Percentiles rank a stretch among this genome's conserved stretches.
These are phyloP conservation scores for Auricularia sp. DNA, from an alignment of 768 basidiomycete genomes.

Conservation along the genomic window DNA sequence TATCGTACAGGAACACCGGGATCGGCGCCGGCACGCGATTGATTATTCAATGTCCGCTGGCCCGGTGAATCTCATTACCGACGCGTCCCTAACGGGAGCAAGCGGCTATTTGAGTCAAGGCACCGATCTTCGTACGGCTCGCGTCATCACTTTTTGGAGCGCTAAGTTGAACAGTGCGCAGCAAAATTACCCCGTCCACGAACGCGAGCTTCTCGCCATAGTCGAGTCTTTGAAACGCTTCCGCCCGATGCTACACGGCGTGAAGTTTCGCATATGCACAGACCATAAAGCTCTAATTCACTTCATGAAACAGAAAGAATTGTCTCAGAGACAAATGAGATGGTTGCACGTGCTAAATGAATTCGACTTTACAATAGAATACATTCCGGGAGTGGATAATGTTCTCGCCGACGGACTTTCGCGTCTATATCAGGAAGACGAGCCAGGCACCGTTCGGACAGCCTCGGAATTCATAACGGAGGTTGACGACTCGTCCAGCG, in stretches of 20 bases:
- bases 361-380: constrained; percentile 21
- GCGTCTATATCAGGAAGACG: constrained; percentile 7
- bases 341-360: constrained; percentile 27
- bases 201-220: constrained; percentile 31
- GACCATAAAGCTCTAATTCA: constrained; percentile 24
- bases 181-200: constrained; percentile 27
- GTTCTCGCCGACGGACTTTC: constrained; percentile 19
- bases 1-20: constrained; percentile 13
- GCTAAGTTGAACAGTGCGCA: constrained; percentile 2
- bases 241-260: constrained; percentile 14
- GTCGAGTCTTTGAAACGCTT: constrained; percentile 21
- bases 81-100: constrained; percentile 2
- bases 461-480: background rate
- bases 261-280: constrained; percentile 19
- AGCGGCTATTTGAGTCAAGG: constrained; percentile 2
- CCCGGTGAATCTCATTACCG: background rate
- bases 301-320: constrained; percentile 22
- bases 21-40: constrained; percentile 16
- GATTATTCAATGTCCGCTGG: background rate
- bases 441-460: constrained; percentile 2
- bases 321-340: constrained; percentile 23
- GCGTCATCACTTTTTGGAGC: background rate
- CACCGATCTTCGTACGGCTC: background rate
- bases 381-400: constrained; percentile 24
- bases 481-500: background rate